phyloP scores from a whole-genome alignment of 2,329 filamentous ascomycete genomes.

The Alternaria sp. region DNA sequence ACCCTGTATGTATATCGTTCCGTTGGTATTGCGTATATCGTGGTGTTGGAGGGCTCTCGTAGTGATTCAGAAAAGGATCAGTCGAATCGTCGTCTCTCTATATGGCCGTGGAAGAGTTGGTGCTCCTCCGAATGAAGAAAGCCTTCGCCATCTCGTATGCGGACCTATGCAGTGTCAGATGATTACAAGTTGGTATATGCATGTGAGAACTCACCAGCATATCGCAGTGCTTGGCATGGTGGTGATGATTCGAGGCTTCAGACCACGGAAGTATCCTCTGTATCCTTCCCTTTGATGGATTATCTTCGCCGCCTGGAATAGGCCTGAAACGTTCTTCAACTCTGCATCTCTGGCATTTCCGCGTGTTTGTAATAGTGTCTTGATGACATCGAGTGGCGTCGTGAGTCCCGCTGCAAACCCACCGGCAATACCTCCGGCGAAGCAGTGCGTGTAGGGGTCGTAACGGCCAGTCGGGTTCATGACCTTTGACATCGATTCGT shows the following conservation, averaged over 20 bases:
- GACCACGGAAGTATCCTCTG: slow-evolving; percentile 89
- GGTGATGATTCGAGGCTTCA: slow-evolving; percentile 88
- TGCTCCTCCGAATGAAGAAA: slow-evolving; percentile 65
- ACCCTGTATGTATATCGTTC: slow-evolving; percentile 27
- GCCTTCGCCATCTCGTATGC: slow-evolving; percentile 75
- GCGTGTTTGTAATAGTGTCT: slow-evolving; percentile 94
- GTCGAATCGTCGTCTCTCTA: slow-evolving; percentile 17
- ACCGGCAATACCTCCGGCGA: slow-evolving; percentile 89
- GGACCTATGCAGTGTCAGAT: slow-evolving; percentile 56
- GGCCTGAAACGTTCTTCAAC: slow-evolving; percentile 82
- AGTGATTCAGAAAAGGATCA: slow-evolving; percentile 12
- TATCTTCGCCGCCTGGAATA: slow-evolving; percentile 79
- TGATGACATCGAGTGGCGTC: slow-evolving; percentile 97
- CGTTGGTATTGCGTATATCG: slow-evolving; percentile 20
- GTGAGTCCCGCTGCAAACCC: slow-evolving; percentile 93
- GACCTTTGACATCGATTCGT: slow-evolving; percentile 92
- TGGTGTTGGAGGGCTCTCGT: slow-evolving; percentile 14
- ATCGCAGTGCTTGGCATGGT: slow-evolving; percentile 99
- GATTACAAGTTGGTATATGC: background rate
- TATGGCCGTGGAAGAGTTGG: slow-evolving; percentile 38
- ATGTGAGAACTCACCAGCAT: slow-evolving; percentile 74
- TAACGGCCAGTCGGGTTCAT: slow-evolving; percentile 89
- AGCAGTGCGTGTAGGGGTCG: slow-evolving; percentile 91
- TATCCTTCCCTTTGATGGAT: slow-evolving; percentile 85
- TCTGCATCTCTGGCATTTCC: slow-evolving; percentile 83